A percentile compares a stretch with the other conserved stretches of the same genome.
These are phyloP conservation scores for Synchytrium microbalum DNA, from an alignment of 371 early-diverging fungal genomes.

Conservation along the genomic window DNA sequence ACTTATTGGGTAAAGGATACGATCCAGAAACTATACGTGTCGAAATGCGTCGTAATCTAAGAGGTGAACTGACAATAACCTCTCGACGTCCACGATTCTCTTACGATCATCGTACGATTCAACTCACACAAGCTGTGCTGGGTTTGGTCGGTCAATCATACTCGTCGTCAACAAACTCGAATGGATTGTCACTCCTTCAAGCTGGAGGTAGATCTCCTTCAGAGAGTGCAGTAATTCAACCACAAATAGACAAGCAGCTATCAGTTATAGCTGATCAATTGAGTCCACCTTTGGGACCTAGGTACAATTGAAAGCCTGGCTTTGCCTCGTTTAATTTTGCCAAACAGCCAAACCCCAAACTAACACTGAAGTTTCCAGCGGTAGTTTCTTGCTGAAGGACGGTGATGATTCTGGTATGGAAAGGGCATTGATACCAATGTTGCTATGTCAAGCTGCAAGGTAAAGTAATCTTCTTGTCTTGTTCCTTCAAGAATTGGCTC, in stretches of 20 bases:
- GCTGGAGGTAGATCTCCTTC: too few species aligned
- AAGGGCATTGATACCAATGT: constrained; percentile 67
- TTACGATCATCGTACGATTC: constrained; percentile 19
- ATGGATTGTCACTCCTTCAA: too few species aligned
- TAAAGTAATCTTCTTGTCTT: too few species aligned
- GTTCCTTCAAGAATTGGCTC: too few species aligned
- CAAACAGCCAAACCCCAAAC: too few species aligned
- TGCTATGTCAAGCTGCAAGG: constrained; percentile 83
- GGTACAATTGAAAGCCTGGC: too few species aligned
- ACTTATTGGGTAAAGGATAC: constrained; percentile 65
- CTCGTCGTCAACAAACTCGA: not conserved
- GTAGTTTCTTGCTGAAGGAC: constrained; percentile 11
- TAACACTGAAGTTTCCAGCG: too few species aligned
- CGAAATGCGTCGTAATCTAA: constrained; percentile 70
- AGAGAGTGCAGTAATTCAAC: too few species aligned
- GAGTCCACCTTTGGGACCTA: too few species aligned
- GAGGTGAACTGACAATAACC: constrained; percentile 86
- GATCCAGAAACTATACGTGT: constrained; percentile 61
- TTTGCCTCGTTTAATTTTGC: too few species aligned
- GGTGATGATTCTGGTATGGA: constrained; percentile 61
- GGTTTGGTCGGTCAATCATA: constrained; percentile 9
- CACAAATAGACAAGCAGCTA: too few species aligned
- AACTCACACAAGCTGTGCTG: constrained; percentile 20
- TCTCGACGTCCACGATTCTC: constrained; percentile 46
- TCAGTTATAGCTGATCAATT: too few species aligned